These are phyloP conservation scores for Gynostemma pentaphyllum DNA, from an alignment of 306 rosid genomes.

Conservation along the genomic window DNA sequence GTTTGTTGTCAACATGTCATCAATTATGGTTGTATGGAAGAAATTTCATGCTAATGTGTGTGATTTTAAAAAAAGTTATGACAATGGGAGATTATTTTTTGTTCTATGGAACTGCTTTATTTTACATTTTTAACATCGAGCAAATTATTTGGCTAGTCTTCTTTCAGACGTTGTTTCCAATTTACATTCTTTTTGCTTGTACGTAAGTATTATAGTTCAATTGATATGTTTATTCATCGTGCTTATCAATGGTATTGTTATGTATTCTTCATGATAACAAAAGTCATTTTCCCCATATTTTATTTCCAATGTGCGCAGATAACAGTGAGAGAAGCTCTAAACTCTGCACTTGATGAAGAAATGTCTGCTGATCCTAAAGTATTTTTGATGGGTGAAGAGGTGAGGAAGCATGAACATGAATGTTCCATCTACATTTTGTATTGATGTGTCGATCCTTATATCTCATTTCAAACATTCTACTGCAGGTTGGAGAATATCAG, in stretches of 20 bases:
- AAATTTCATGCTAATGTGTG: too few species aligned
- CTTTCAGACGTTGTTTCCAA: neutral
- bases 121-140: neutral
- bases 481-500: slow-evolving; percentile 98
- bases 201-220: neutral
- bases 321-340: slow-evolving; percentile 79
- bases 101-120: neutral
- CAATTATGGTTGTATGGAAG: neutral
- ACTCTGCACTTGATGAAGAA: slow-evolving; percentile 95
- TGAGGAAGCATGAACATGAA: slow-evolving; percentile 13
- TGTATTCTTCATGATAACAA: slow-evolving; percentile 6
- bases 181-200: neutral
- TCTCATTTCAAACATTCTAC: slow-evolving; percentile 8
- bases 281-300: neutral
- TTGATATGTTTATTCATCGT: neutral
- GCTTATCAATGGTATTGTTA: neutral
- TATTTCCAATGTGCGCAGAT: slow-evolving; percentile 33
- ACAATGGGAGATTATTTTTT: neutral
- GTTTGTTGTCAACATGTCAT: neutral
- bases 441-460: slow-evolving; percentile 12
- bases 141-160: neutral
- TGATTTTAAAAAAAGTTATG: neutral
- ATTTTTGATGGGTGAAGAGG: slow-evolving; percentile 98
- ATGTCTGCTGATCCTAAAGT: slow-evolving; percentile 97
- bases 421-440: neutral